Evolutionary conservation across 352 stramenopile species (phyloP).

Genomic region (Hyaloperonospora brassicae): DNA sequence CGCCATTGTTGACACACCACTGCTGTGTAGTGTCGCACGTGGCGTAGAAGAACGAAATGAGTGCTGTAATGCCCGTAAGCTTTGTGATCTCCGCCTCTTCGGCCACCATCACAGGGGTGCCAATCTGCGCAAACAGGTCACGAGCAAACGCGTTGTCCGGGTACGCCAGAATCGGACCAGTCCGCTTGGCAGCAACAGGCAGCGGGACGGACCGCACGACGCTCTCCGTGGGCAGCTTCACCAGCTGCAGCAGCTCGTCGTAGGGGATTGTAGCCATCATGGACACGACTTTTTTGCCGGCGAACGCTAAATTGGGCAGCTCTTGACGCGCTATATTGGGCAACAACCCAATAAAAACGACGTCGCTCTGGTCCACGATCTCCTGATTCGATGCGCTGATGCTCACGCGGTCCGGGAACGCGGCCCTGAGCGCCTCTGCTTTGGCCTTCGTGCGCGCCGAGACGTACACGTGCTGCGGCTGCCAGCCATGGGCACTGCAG

Average conservation of each 20-base stretch:
- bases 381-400: constrained; percentile 69
- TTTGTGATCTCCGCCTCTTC: constrained; percentile 78
- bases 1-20: constrained; percentile 82
- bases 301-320: constrained; percentile 64
- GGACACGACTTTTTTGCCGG: constrained; percentile 62
- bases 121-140: constrained; percentile 70
- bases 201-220: constrained; percentile 77
- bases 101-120: constrained; percentile 76
- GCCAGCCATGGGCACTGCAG: constrained; percentile 69
- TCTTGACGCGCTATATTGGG: constrained; percentile 60
- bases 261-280: constrained; percentile 88
- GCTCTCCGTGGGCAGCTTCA: constrained; percentile 56
- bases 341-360: constrained; percentile 77
- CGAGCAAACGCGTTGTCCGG: constrained; percentile 57
- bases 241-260: constrained; percentile 66
- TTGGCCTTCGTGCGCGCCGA: constrained; percentile 69
- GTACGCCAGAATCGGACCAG: constrained; percentile 73
- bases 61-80: constrained; percentile 73
- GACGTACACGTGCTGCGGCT: constrained; percentile 63
- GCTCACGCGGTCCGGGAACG: constrained; percentile 57
- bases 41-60: constrained; percentile 85
- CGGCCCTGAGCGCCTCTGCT: constrained; percentile 59
- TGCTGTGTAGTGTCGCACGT: constrained; percentile 76
- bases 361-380: constrained; percentile 75
- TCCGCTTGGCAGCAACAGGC: constrained; percentile 61